Evolutionary conservation across 2,329 filamentous ascomycete genomes (phyloP).

Genomic region (Sporothrix curviconia): DNA sequence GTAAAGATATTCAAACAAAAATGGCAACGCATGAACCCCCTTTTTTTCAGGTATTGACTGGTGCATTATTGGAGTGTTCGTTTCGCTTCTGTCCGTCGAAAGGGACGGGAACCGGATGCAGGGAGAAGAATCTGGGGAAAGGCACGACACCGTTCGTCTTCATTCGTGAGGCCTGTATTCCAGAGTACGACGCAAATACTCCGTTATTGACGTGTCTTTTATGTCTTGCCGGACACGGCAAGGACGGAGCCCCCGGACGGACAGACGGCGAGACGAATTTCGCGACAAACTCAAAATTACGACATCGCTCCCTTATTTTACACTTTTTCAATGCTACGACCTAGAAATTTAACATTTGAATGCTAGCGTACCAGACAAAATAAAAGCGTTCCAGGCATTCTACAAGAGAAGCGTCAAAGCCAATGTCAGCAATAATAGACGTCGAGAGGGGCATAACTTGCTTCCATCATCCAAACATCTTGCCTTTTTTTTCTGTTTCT

Average conservation of each 20-base stretch:
- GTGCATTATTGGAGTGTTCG: neutral
- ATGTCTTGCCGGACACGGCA: neutral
- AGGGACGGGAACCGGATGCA: constrained; percentile 1
- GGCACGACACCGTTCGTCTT: no score
- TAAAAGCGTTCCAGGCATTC: no score
- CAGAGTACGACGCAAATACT: neutral
- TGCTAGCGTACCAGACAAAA: no score
- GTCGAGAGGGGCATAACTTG: no score
- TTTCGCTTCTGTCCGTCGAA: neutral
- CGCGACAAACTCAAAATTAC: neutral
- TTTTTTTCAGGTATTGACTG: neutral
- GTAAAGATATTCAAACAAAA: no score
- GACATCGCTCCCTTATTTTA: neutral
- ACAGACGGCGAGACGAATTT: no score
- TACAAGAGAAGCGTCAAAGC: no score
- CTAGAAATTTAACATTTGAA: no score
- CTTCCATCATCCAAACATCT: constrained; percentile 1
- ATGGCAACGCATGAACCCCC: neutral
- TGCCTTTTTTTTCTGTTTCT: neutral
- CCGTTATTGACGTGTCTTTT: neutral
- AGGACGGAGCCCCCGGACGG: neutral
- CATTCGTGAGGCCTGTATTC: neutral
- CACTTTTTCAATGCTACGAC: neutral
- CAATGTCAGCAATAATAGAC: no score
- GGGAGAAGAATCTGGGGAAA: constrained; percentile 3